Conservation (phyloP, 306 rosid genomes). For the Inga oerstediana region DNA sequence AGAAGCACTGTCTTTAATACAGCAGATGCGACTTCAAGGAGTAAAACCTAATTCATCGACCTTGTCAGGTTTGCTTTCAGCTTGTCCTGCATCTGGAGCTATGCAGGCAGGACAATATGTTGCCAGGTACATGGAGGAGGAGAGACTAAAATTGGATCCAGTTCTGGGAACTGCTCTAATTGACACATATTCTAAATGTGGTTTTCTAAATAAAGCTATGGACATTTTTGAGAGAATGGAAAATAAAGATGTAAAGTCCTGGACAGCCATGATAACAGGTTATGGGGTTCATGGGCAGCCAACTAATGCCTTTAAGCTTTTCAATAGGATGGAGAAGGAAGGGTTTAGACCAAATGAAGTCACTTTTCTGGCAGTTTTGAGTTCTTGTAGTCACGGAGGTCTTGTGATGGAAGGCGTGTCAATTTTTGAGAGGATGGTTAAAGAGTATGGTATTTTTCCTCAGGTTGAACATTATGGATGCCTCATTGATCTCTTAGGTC, state of each 20-base stretch:
- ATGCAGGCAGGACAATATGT: constrained; percentile 42
- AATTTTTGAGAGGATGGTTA: constrained; percentile 62
- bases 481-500: constrained; percentile 71
- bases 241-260: constrained; percentile 67
- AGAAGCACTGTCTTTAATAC: constrained; percentile 51
- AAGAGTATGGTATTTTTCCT: constrained; percentile 51
- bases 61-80: constrained; percentile 61
- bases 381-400: constrained; percentile 81
- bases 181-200: constrained; percentile 72
- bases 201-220: constrained; percentile 62
- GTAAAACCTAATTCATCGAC: constrained; percentile 62
- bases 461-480: constrained; percentile 74
- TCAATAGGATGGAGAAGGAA: constrained; percentile 56
- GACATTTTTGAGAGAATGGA: constrained; percentile 55
- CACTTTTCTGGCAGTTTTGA: constrained; percentile 63
- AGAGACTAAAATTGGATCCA: constrained; percentile 50
- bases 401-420: constrained; percentile 56
- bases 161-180: constrained; percentile 76
- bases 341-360: constrained; percentile 66
- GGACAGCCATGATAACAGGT: constrained; percentile 78
- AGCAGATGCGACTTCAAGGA: constrained; percentile 53
- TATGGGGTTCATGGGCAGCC: constrained; percentile 69
- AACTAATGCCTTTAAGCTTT: constrained; percentile 47
- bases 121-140: constrained; percentile 50
- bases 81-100: constrained; percentile 61